A percentile compares a stretch with the other conserved stretches of the same genome.
These are phyloP conservation scores for Tetracladium setigerum DNA, from an alignment of 495 filamentous ascomycete genomes.

Conservation along the genomic window DNA sequence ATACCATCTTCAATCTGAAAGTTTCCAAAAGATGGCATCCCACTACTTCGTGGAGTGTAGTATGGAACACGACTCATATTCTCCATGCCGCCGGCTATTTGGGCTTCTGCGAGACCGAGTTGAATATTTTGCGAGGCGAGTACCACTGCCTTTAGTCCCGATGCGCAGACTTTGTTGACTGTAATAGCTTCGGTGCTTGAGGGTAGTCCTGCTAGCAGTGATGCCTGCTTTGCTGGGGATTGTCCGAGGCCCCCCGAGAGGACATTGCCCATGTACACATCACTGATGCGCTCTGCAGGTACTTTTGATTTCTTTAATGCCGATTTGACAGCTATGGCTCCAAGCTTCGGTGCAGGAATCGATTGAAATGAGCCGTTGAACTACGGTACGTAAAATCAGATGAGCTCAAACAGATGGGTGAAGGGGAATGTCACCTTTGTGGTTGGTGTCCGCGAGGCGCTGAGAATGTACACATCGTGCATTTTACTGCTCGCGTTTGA, in stretches of 20 bases:
- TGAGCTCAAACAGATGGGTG: too few relatives aligned
- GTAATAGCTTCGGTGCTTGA: constrained; percentile 71
- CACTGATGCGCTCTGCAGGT: constrained; percentile 65
- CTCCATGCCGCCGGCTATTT: constrained; percentile 90
- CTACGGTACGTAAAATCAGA: not conserved
- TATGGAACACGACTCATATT: constrained; percentile 91
- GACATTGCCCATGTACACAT: constrained; percentile 97
- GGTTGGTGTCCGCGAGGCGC: constrained; percentile 79
- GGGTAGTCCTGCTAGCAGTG: constrained; percentile 73
- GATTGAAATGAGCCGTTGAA: constrained; percentile 81
- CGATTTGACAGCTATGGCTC: constrained; percentile 75
- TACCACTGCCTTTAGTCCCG: constrained; percentile 79
- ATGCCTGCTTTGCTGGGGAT: constrained; percentile 80
- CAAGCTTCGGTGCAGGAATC: constrained; percentile 74
- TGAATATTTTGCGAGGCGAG: constrained; percentile 89
- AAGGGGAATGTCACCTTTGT: too few relatives aligned
- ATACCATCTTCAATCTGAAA: constrained; percentile 79
- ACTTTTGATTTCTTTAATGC: constrained; percentile 75
- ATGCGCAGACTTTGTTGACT: constrained; percentile 93
- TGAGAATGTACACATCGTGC: constrained; percentile 81
- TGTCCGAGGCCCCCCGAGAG: constrained; percentile 77
- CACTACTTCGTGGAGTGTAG: constrained; percentile 68
- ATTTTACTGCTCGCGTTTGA: constrained; percentile 10
- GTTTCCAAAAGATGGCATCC: constrained; percentile 72
- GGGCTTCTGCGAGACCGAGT: constrained; percentile 72